Percentiles rank a stretch among this genome's conserved stretches.
These are phyloP conservation scores for Daldinia eschscholtzii DNA, from an alignment of 2,329 filamentous ascomycete genomes.

Conservation along the genomic window DNA sequence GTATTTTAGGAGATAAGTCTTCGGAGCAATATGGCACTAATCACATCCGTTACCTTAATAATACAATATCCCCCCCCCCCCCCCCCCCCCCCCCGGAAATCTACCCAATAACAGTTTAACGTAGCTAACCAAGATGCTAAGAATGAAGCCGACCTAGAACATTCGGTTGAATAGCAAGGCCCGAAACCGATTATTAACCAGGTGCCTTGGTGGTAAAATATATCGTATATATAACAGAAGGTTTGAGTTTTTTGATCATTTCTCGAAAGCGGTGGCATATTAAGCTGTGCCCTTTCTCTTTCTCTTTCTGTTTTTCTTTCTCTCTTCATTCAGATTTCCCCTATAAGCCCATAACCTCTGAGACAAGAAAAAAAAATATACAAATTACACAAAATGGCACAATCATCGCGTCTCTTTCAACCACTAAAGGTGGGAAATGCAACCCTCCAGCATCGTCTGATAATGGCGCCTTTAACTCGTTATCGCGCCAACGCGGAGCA, in stretches of 20 bases:
- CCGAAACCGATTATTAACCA: not conserved
- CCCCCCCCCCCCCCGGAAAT: not conserved
- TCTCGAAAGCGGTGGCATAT: not conserved
- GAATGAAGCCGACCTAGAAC: not conserved
- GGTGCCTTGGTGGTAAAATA: not conserved
- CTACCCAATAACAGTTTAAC: not conserved
- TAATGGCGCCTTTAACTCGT: conserved; percentile 65
- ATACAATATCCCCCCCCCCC: not conserved
- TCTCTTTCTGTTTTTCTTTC: not conserved
- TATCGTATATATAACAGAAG: not conserved
- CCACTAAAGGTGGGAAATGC: conserved; percentile 46
- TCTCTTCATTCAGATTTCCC: not conserved
- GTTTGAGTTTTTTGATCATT: not conserved
- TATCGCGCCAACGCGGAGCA: conserved; percentile 59
- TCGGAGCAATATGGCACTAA: conserved; percentile 1
- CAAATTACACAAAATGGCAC: conserved; percentile 27
- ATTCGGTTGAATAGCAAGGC: not conserved
- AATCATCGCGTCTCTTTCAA: conserved; percentile 45
- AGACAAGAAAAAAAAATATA: not conserved
- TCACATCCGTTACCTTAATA: not conserved
- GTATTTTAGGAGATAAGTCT: conserved; percentile 2
- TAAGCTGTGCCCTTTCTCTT: not conserved
- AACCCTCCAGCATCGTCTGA: conserved; percentile 46
- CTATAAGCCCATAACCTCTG: not conserved
- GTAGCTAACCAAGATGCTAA: not conserved